phyloP scores from a whole-genome alignment of 2,329 filamentous ascomycete genomes.

The Nemania diffusa region DNA sequence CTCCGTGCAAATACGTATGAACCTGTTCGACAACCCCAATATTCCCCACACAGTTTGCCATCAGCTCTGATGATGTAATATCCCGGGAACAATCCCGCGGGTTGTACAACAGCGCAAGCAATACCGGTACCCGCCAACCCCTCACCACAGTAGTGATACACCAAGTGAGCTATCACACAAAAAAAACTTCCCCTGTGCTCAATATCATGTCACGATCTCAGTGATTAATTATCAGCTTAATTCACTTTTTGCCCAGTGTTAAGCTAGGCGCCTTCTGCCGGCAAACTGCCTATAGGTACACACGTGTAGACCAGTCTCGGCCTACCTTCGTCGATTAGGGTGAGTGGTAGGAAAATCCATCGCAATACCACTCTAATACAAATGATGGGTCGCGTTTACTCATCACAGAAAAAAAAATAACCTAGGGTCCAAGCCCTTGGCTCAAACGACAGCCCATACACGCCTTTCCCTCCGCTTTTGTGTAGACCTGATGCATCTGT shows the following conservation, averaged over 20 bases:
- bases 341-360: conserved; percentile 22
- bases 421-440: conserved; percentile 28
- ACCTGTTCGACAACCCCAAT: not conserved
- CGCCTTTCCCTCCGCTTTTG: conserved; percentile 42
- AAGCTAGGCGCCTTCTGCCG: conserved; percentile 12
- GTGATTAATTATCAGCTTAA: conserved; percentile 16
- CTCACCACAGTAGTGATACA: conserved; percentile 4
- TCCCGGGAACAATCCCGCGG: not conserved
- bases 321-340: conserved; percentile 22
- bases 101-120: not conserved
- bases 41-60: not conserved
- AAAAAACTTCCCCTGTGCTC: not conserved
- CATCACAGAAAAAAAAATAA: conserved; percentile 25
- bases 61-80: conserved; percentile 12
- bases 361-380: conserved; percentile 31
- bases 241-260: conserved; percentile 27
- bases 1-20: conserved; percentile 14
- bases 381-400: conserved; percentile 21
- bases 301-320: conserved; percentile 13
- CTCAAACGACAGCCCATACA: conserved; percentile 38
- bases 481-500: conserved; percentile 46
- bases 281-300: conserved; percentile 24
- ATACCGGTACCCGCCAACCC: not conserved
- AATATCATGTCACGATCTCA: not conserved
- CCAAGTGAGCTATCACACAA: not conserved